Conservation (phyloP, 75 land plant species). For the Picea sitchensis region DNA sequence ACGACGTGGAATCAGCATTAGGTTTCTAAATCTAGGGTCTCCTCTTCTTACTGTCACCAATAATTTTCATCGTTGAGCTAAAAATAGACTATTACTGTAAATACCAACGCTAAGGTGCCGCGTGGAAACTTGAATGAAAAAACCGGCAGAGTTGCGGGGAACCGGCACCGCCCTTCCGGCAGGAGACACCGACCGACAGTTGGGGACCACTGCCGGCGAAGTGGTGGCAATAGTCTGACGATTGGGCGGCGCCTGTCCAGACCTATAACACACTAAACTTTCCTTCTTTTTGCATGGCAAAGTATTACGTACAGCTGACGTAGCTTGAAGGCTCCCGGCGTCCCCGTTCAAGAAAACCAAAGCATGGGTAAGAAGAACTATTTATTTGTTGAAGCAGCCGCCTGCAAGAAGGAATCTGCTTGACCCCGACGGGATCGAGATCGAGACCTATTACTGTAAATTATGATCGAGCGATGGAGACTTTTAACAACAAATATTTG, state of each 20-base stretch:
- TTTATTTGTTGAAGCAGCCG: background rate
- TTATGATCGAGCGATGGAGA: no score
- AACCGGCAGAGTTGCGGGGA: background rate
- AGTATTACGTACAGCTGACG: conserved; percentile 3
- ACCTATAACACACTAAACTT: background rate
- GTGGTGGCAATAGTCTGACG: background rate
- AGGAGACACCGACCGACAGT: background rate
- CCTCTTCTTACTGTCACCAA: no score
- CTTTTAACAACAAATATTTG: background rate
- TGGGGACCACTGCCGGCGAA: conserved; percentile 4
- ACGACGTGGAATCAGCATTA: no score
- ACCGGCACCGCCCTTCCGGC: background rate
- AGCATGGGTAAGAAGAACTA: background rate
- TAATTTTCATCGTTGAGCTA: no score
- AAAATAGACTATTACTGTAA: no score
- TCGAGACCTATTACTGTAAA: background rate
- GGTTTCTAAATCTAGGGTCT: no score
- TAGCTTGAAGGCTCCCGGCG: background rate
- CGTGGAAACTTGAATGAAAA: background rate
- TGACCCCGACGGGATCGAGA: background rate
- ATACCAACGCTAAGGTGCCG: background rate
- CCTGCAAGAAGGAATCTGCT: background rate
- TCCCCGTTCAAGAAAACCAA: background rate
- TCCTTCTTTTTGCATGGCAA: background rate
- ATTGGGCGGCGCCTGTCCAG: conserved; percentile 6